A percentile compares a stretch with the other conserved stretches of the same genome.
Evolutionary conservation across 2,329 filamentous ascomycete species (phyloP).

Genomic region (Ophiostoma ulmi): DNA sequence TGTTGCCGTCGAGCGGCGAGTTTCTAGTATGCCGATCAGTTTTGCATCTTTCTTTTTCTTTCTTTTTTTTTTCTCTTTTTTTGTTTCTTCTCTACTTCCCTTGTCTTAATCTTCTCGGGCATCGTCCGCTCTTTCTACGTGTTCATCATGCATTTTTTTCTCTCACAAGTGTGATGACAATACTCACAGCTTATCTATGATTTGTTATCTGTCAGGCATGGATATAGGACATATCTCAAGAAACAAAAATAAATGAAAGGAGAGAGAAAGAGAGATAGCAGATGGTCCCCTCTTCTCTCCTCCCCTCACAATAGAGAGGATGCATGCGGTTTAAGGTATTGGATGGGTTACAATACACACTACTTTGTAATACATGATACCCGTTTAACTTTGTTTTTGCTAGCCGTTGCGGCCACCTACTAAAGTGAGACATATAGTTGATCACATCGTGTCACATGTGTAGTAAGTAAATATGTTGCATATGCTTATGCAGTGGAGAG

Average conservation of each 20-base stretch:
- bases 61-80: neutral
- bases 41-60: neutral
- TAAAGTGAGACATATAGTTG: slow-evolving; percentile 9
- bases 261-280: neutral
- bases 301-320: neutral
- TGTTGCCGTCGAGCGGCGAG: neutral
- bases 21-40: slow-evolving; percentile 3
- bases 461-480: neutral
- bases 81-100: neutral
- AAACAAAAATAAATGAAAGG: neutral
- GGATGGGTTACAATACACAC: neutral
- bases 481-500: neutral
- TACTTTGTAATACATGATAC: neutral
- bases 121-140: neutral
- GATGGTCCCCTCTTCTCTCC: neutral
- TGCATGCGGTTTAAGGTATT: neutral
- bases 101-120: slow-evolving; percentile 4
- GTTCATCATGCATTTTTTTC: neutral
- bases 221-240: neutral
- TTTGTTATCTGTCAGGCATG: neutral
- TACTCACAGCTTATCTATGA: neutral
- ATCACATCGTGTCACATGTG: slow-evolving; percentile 14
- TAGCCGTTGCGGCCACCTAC: neutral
- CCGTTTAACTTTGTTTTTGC: neutral
- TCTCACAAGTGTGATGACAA: neutral